phyloP scores from a whole-genome alignment of 495 filamentous ascomycete species.

The Podospora sp. region DNA sequence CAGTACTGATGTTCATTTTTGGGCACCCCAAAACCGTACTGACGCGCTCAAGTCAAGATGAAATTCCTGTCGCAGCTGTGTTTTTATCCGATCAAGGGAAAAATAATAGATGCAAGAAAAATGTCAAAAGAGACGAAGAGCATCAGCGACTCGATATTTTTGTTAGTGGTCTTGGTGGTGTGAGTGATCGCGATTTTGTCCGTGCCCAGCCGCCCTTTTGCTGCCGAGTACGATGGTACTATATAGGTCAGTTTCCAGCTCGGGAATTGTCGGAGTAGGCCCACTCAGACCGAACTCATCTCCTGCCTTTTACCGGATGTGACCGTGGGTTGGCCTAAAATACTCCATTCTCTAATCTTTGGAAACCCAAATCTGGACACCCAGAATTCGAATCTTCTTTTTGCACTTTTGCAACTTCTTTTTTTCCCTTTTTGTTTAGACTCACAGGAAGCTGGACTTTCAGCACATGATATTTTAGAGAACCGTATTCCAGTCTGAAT shows the following conservation, averaged over 20 bases:
- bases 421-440: conserved; percentile 13
- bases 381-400: conserved; percentile 40
- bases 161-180: background rate
- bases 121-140: background rate
- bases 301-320: conserved; percentile 48
- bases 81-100: too few species aligned
- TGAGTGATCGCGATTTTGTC: background rate
- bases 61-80: too few species aligned
- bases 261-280: conserved; percentile 30
- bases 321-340: conserved; percentile 44
- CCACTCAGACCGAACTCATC: conserved; percentile 44
- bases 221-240: background rate
- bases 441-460: background rate
- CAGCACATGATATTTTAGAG: too few species aligned
- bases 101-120: background rate
- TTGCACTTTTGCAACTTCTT: conserved; percentile 20
- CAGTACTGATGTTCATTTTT: too few species aligned
- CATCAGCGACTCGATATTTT: background rate
- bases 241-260: conserved; percentile 19
- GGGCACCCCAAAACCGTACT: too few species aligned
- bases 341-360: conserved; percentile 43
- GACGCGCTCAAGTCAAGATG: too few species aligned
- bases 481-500: too few species aligned
- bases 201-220: background rate
- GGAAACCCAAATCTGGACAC: conserved; percentile 36